These are phyloP conservation scores for Ceratocystis papillata DNA, from an alignment of 2,329 filamentous ascomycete species.

Conservation along the genomic window DNA sequence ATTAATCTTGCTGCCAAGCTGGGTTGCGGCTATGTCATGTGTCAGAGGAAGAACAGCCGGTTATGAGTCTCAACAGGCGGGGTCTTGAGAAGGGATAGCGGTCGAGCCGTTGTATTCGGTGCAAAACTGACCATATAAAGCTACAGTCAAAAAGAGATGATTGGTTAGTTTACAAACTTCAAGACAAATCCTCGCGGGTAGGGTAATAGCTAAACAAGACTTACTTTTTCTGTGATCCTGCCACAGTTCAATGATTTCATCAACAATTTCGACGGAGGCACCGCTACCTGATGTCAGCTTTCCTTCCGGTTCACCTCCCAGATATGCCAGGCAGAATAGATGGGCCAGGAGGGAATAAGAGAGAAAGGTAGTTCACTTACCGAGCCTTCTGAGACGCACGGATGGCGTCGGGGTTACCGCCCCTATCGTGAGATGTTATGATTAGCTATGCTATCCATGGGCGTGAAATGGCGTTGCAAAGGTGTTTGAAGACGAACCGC, in stretches of 20 bases:
- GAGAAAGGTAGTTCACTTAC: conserved; percentile 33
- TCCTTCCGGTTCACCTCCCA: neutral
- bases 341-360: neutral
- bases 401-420: conserved; percentile 83
- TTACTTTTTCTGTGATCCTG: conserved; percentile 71
- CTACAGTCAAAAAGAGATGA: conserved; percentile 3
- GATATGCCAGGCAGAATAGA: too few relatives aligned
- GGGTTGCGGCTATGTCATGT: conserved; percentile 44
- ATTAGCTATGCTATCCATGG: neutral
- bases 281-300: conserved; percentile 19
- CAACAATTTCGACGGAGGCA: conserved; percentile 71
- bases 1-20: conserved; percentile 78
- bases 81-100: neutral
- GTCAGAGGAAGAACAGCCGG: neutral
- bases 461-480: neutral
- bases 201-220: conserved; percentile 25
- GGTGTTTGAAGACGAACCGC: conserved; percentile 30
- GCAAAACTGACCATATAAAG: conserved; percentile 23
- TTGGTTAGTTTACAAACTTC: conserved; percentile 14
- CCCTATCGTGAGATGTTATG: conserved; percentile 36
- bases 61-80: neutral
- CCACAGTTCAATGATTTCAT: conserved; percentile 79
- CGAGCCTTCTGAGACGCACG: conserved; percentile 81
- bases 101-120: neutral
- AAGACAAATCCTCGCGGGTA: neutral